These are phyloP conservation scores for Botrytis tulipae DNA, from an alignment of 2,329 filamentous ascomycete genomes.

Conservation along the genomic window DNA sequence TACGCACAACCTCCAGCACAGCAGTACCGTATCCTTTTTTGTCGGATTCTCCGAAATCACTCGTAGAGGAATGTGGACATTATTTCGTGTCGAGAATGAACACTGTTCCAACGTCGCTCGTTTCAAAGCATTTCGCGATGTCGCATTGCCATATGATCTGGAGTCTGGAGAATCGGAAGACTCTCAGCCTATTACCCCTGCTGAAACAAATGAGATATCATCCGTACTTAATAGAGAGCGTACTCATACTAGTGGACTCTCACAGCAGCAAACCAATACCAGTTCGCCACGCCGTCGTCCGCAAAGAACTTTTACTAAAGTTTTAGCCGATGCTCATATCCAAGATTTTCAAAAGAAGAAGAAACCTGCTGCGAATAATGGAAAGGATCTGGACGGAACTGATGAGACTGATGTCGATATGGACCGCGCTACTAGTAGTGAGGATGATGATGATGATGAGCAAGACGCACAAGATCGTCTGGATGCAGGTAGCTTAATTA, in stretches of 20 bases:
- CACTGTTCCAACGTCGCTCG: constrained; percentile 89
- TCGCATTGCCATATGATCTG: constrained; percentile 72
- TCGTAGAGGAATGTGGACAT: constrained; percentile 85
- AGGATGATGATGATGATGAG: constrained; percentile 29
- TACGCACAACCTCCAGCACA: constrained; percentile 76
- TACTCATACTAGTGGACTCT: constrained; percentile 29
- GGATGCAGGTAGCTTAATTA: constrained; percentile 29
- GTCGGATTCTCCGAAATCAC: constrained; percentile 75
- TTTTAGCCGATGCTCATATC: constrained; percentile 81
- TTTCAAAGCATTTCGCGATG: constrained; percentile 85
- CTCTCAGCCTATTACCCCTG: not conserved
- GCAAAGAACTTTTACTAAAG: constrained; percentile 50
- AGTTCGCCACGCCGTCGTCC: constrained; percentile 24
- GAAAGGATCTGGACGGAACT: not conserved
- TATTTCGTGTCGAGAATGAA: constrained; percentile 96
- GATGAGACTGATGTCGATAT: constrained; percentile 25
- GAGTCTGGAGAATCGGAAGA: constrained; percentile 26
- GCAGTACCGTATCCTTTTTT: constrained; percentile 75
- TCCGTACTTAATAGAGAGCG: constrained; percentile 26
- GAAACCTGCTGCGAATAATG: constrained; percentile 35
- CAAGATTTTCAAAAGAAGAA: constrained; percentile 88
- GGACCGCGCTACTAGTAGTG: constrained; percentile 19
- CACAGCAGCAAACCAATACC: constrained; percentile 25
- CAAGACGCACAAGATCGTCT: constrained; percentile 31
- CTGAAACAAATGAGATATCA: constrained; percentile 7